These are phyloP conservation scores for Aurantiochytrium sp. DNA, from an alignment of 108 stramenopile species.

Conservation along the genomic window DNA sequence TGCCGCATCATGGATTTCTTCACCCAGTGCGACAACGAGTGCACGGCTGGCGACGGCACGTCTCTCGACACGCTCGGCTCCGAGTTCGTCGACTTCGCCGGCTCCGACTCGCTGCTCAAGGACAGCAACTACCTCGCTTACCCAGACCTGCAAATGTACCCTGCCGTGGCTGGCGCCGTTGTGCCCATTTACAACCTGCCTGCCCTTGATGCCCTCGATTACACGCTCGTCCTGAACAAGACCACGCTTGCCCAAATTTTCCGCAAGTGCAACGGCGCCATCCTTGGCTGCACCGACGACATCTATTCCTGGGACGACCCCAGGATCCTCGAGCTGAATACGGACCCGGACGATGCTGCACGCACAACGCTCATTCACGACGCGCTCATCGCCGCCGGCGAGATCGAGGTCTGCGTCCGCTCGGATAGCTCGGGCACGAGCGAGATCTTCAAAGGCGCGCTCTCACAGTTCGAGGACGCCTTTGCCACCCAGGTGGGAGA, in stretches of 20 bases:
- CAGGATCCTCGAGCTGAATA: neutral
- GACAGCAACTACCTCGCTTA: neutral
- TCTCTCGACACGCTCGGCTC: neutral
- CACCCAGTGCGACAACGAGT: neutral
- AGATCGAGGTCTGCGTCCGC: neutral
- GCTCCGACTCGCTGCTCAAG: neutral
- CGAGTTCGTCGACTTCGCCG: neutral
- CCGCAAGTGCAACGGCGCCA: neutral
- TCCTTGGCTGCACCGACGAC: neutral
- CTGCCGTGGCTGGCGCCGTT: constrained; percentile 14
- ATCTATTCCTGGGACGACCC: neutral
- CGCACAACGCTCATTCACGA: neutral
- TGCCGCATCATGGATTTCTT: neutral
- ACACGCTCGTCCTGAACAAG: neutral
- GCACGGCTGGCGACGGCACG: neutral
- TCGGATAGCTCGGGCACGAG: neutral
- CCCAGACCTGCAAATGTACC: neutral
- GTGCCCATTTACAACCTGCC: constrained; percentile 1
- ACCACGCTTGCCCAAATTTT: neutral
- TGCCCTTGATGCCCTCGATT: neutral
- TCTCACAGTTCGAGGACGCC: neutral
- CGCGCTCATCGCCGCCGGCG: neutral
- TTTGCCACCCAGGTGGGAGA: neutral
- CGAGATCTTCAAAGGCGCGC: constrained; percentile 11
- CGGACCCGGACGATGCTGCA: neutral